phyloP scores from a whole-genome alignment of 129 eudicot species.

The sunflower (Helianthus annuus) region DNA sequence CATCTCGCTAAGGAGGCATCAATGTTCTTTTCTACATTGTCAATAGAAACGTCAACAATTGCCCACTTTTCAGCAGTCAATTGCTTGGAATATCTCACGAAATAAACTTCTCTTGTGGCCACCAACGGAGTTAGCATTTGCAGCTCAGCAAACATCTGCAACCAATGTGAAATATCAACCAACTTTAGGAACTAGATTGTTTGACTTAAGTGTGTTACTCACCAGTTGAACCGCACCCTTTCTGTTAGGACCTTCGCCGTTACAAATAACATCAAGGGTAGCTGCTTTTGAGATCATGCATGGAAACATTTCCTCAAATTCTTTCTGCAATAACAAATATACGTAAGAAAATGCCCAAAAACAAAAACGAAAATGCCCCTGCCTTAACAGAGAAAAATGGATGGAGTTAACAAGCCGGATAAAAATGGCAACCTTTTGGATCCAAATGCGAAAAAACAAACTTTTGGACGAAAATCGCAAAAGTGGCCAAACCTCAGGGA shows the following conservation, averaged over 20 bases:
- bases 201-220: slow-evolving; percentile 27
- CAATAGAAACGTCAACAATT: slow-evolving; percentile 82
- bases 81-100: slow-evolving; percentile 78
- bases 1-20: slow-evolving; percentile 72
- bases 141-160: slow-evolving; percentile 91
- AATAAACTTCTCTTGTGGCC: slow-evolving; percentile 82
- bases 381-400: too few species aligned
- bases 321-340: slow-evolving; percentile 48
- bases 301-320: slow-evolving; percentile 87
- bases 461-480: too few species aligned
- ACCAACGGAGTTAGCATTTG: slow-evolving; percentile 96
- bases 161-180: slow-evolving; percentile 10
- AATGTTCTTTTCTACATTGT: slow-evolving; percentile 62
- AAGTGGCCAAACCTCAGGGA: too few species aligned
- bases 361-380: too few species aligned
- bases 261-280: slow-evolving; percentile 64
- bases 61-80: slow-evolving; percentile 79
- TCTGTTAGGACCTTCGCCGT: slow-evolving; percentile 65
- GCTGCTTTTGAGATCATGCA: slow-evolving; percentile 81
- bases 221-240: slow-evolving; percentile 85
- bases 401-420: too few species aligned
- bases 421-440: too few species aligned
- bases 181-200: slow-evolving; percentile 9
- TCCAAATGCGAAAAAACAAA: too few species aligned
- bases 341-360: slow-evolving; percentile 11